A percentile compares a stretch with the other conserved stretches of the same genome.
Evolutionary conservation across 1,284 basidiomycete species (phyloP).

Genomic region (Baeospora myosura): DNA sequence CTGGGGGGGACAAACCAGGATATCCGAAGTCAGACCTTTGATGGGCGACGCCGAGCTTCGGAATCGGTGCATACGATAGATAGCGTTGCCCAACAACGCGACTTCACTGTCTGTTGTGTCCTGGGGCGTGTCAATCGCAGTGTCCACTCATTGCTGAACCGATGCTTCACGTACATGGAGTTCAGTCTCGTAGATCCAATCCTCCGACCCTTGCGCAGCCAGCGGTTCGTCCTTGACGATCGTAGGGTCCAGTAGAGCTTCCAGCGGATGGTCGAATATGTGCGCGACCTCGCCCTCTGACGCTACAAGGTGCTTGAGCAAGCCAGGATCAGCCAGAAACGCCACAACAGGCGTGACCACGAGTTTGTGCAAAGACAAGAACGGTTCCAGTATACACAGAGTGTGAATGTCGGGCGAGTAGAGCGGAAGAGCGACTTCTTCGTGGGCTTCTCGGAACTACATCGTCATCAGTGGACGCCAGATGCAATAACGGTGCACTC

Average conservation of each 20-base stretch:
- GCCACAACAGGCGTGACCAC: constrained; percentile 70
- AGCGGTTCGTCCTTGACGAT: constrained; percentile 41
- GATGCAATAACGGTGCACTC: constrained; percentile 10
- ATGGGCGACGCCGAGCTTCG: constrained; percentile 68
- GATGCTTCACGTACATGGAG: constrained; percentile 44
- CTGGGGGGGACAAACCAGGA: constrained; percentile 42
- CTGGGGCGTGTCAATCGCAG: constrained; percentile 24
- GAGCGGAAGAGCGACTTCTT: constrained; percentile 71
- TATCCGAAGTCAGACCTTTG: constrained; percentile 78
- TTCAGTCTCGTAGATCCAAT: constrained; percentile 72
- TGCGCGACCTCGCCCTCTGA: constrained; percentile 64
- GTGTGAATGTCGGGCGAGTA: constrained; percentile 50
- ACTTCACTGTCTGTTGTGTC: constrained; percentile 49
- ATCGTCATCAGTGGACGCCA: background rate
- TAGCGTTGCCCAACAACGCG: constrained; percentile 34
- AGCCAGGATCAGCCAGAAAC: constrained; percentile 46
- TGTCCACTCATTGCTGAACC: background rate
- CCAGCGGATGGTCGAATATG: constrained; percentile 75
- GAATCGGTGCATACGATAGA: constrained; percentile 72
- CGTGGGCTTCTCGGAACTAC: constrained; percentile 73
- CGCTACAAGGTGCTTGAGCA: constrained; percentile 49
- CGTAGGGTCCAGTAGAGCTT: constrained; percentile 58
- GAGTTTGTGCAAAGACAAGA: constrained; percentile 57
- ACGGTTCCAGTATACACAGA: constrained; percentile 64
- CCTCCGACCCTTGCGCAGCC: constrained; percentile 48